Base-by-base conservation (phyloP, 306 rosid genomes). In the Bauhinia variegata region DNA sequence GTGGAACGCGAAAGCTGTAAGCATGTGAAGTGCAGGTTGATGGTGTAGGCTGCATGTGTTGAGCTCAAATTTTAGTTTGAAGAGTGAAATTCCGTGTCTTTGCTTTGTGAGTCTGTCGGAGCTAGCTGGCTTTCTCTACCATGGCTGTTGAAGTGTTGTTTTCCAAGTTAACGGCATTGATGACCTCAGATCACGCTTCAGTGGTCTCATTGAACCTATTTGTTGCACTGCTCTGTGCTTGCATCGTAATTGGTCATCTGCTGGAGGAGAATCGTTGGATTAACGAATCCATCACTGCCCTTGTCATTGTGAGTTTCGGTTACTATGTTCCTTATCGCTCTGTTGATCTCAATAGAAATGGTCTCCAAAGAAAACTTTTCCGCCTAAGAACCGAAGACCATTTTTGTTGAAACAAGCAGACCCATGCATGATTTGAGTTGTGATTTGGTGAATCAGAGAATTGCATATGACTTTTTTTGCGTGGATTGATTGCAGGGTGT, bases 241-340 rank as follows among this genome's bases (percentile, higher is more conserved):
- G 99, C 76, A 90, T 95, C 71, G 65, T 95, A 18, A 63, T 95
- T 7, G 96, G 97, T 31, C 96, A 95, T 57, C 82, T 95, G 85
- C 72, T 95, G 31, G 97, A 90, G 73, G 92, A 90, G 63, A 85
- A 80, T 17, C 84, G 92, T 31, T 95, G 97, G 99, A 86, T 90
- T 65, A 95, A 90, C 44, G 99, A 88, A 80, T 95, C 99, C 78
- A 90, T 88, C 68, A 90, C 88, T 15, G 97, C 99, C 15, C 95
- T 95, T 41, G 81, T 79, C 13, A 95, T 95, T 75, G 99, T 90
- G 52, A 87, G 96, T 12, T 8, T 42, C 63, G 11, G 11, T 5
- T 63, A 2, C 19, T 23, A 6, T 43, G 11, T 15, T 8, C 28
- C 28, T 23, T 23, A 23, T 23, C 28, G 28, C 28, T 23, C 28